These are phyloP conservation scores for Melanomma pulvis-pyrius DNA, from an alignment of 495 filamentous ascomycete genomes.

Conservation along the genomic window DNA sequence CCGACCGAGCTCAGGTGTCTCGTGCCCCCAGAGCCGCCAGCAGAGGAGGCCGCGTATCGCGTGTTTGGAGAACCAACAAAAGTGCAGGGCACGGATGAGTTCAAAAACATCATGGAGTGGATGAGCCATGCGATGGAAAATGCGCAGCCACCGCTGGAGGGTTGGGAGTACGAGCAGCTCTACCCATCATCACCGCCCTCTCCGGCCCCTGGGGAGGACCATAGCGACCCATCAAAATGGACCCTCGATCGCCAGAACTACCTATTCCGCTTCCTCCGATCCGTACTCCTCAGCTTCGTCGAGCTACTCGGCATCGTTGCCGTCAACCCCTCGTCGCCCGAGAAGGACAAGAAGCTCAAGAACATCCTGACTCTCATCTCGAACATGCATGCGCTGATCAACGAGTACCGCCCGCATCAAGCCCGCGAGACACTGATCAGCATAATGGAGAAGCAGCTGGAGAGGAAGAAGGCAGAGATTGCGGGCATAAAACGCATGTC, in stretches of 20 bases:
- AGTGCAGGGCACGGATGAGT: conserved; percentile 24
- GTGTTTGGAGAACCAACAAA: conserved; percentile 64
- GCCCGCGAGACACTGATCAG: conserved; percentile 85
- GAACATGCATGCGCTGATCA: conserved; percentile 88
- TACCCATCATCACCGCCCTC: conserved; percentile 56
- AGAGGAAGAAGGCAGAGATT: conserved; percentile 73
- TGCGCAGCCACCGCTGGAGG: conserved; percentile 42
- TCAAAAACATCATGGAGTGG: conserved; percentile 9
- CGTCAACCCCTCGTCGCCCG: conserved; percentile 7
- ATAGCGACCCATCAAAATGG: conserved; percentile 46
- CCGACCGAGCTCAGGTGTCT: conserved; percentile 77
- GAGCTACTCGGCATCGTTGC: conserved; percentile 47
- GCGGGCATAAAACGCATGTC: conserved; percentile 72
- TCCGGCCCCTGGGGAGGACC: conserved; percentile 45
- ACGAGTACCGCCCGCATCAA: conserved; percentile 95
- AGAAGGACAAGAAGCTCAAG: conserved; percentile 60
- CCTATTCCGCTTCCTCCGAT: conserved; percentile 77
- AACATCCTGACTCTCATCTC: conserved; percentile 79
- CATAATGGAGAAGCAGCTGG: conserved; percentile 89
- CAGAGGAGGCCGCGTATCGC: conserved; percentile 68
- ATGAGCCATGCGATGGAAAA: conserved; percentile 54
- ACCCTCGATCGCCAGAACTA: conserved; percentile 71
- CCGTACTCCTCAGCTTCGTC: conserved; percentile 77
- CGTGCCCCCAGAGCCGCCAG: conserved; percentile 73
- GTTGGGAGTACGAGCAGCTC: conserved; percentile 70